phyloP scores from a whole-genome alignment of 495 filamentous ascomycete genomes.

The Annulohypoxylon moriforme region DNA sequence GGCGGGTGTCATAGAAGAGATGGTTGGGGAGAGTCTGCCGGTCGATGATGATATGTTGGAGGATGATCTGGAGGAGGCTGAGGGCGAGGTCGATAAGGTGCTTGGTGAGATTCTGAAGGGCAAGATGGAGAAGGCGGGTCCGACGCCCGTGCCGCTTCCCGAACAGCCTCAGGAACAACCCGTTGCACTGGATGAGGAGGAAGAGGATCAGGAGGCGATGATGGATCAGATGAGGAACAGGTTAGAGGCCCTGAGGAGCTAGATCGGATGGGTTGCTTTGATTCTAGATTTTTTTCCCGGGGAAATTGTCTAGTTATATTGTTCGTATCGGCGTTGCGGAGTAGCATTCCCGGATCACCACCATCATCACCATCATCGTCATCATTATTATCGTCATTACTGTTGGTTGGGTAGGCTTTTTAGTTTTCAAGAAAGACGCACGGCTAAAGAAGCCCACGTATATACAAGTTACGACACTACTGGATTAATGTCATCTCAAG shows the following conservation, averaged over 20 bases:
- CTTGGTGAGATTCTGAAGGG: slow-evolving; percentile 89
- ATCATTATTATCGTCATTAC: neutral
- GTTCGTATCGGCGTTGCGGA: slow-evolving; percentile 46
- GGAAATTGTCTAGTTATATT: slow-evolving; percentile 12
- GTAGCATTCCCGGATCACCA: slow-evolving; percentile 32
- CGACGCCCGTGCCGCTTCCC: slow-evolving; percentile 67
- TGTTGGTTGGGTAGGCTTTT: slow-evolving; percentile 14
- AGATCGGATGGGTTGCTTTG: slow-evolving; percentile 10
- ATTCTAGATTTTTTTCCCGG: neutral
- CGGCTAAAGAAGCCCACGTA: slow-evolving; percentile 19
- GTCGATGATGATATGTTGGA: slow-evolving; percentile 66
- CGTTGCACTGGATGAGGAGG: slow-evolving; percentile 72
- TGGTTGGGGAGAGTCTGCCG: slow-evolving; percentile 88
- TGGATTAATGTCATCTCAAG: neutral
- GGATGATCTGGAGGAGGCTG: slow-evolving; percentile 88
- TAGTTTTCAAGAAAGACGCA: slow-evolving; percentile 8
- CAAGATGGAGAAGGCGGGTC: slow-evolving; percentile 74
- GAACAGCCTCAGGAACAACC: slow-evolving; percentile 63
- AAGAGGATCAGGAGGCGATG: slow-evolving; percentile 86
- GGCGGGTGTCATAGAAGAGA: slow-evolving; percentile 98
- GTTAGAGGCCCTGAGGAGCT: slow-evolving; percentile 92
- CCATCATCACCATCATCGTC: slow-evolving; percentile 26
- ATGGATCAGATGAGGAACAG: slow-evolving; percentile 93
- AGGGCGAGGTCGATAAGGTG: slow-evolving; percentile 92
- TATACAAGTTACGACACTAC: slow-evolving; percentile 35